Conservation (phyloP, 2,329 filamentous ascomycete genomes). For the Colletotrichum tanaceti region DNA sequence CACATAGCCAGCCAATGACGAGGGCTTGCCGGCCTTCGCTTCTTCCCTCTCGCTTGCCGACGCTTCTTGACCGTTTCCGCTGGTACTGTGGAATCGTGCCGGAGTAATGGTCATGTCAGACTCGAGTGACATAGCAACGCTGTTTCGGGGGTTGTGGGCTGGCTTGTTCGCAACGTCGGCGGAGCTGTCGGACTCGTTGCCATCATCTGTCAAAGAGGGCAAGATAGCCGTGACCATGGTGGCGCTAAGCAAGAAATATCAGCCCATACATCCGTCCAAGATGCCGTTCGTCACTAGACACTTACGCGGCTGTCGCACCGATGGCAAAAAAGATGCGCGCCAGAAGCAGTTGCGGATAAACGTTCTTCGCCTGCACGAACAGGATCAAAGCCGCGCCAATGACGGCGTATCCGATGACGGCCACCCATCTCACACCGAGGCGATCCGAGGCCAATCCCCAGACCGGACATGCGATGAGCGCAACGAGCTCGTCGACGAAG, state of each 20-base stretch:
- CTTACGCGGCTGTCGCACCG: slow-evolving; percentile 87
- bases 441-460: slow-evolving; percentile 85
- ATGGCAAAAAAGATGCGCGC: slow-evolving; percentile 89
- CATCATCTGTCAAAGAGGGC: slow-evolving; percentile 74
- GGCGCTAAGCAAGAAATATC: slow-evolving; percentile 57
- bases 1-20: slow-evolving; percentile 84
- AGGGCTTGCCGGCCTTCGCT: slow-evolving; percentile 58
- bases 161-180: slow-evolving; percentile 49
- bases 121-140: slow-evolving; percentile 74
- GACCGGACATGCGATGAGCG: slow-evolving; percentile 80
- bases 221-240: slow-evolving; percentile 98
- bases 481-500: slow-evolving; percentile 86
- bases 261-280: neutral
- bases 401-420: slow-evolving; percentile 82
- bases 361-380: slow-evolving; percentile 86
- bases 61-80: slow-evolving; percentile 46
- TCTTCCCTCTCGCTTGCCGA: slow-evolving; percentile 41
- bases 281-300: slow-evolving; percentile 25
- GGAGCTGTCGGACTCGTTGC: slow-evolving; percentile 46
- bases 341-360: slow-evolving; percentile 89
- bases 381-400: slow-evolving; percentile 81
- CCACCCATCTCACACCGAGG: slow-evolving; percentile 77
- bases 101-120: slow-evolving; percentile 83
- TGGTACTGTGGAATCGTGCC: slow-evolving; percentile 61
- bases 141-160: slow-evolving; percentile 61